Percentiles rank a stretch among this genome's conserved stretches.
phyloP scores from a whole-genome alignment of 163 green algal species.

The Coccomyxa subellipsoidea region DNA sequence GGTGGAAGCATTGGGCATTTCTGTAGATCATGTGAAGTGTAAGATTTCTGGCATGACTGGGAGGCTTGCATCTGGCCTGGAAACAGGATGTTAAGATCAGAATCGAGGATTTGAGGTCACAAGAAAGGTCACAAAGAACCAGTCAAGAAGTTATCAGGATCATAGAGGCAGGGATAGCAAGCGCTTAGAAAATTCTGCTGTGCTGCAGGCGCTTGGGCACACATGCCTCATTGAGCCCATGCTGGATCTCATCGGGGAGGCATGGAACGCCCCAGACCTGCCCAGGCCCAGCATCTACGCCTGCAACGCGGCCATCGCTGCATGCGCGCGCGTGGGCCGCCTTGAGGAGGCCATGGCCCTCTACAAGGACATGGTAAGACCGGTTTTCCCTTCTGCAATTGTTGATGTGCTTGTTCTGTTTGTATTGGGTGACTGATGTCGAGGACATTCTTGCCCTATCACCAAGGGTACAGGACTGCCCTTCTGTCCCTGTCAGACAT shows the following conservation, averaged over 20 bases:
- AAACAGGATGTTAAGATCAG: not conserved
- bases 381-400: not conserved
- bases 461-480: too few species aligned
- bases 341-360: not conserved
- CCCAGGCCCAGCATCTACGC: constrained; percentile 2
- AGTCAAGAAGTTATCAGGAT: not conserved
- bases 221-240: not conserved
- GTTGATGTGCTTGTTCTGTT: not conserved
- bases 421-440: too few species aligned
- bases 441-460: too few species aligned
- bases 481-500: too few species aligned
- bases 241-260: not conserved
- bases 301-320: constrained; percentile 3
- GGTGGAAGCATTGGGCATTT: not conserved
- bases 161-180: not conserved
- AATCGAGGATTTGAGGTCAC: too few species aligned
- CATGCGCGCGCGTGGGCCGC: not conserved
- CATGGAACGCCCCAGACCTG: not conserved
- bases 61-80: not conserved
- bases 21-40: not conserved
- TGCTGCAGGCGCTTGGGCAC: not conserved
- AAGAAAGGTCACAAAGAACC: not conserved
- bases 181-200: not conserved
- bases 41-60: not conserved
- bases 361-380: not conserved